These are phyloP conservation scores for Danielia reshetovae DNA, from an alignment of 805 yeast species.

Conservation along the genomic window DNA sequence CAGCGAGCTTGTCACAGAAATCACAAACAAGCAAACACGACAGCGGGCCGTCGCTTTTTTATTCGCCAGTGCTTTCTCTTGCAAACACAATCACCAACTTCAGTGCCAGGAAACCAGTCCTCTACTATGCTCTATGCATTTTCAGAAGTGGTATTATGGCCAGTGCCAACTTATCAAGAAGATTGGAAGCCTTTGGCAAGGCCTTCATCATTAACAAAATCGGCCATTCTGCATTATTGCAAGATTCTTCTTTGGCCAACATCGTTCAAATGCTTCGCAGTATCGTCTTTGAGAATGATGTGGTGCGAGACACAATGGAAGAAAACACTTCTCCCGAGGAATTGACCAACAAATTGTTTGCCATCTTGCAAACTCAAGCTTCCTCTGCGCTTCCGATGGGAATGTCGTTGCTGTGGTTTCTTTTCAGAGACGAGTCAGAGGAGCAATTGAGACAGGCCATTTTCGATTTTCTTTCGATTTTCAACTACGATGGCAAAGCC, in stretches of 20 bases:
- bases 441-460: conserved; percentile 15
- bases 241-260: conserved; percentile 11
- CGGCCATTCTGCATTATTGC: conserved; percentile 6
- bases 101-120: conserved; percentile 16
- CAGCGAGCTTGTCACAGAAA: not conserved
- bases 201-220: conserved; percentile 2
- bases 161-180: conserved; percentile 2
- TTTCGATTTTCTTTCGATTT: conserved; percentile 10
- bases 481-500: conserved; percentile 4
- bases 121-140: conserved; percentile 9
- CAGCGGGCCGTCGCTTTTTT: conserved; percentile 2
- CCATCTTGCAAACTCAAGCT: not conserved
- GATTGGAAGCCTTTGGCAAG: conserved; percentile 7
- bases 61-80: conserved; percentile 17
- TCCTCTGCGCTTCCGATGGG: conserved; percentile 1
- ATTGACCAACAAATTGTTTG: conserved; percentile 10
- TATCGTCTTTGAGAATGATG: conserved; percentile 10
- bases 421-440: conserved; percentile 14
- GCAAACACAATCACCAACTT: conserved; percentile 17
- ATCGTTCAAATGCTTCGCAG: conserved; percentile 12
- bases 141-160: conserved; percentile 4
- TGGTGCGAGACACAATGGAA: not conserved
- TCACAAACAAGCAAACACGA: too few relatives aligned
- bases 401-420: conserved; percentile 5
- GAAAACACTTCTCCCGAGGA: conserved; percentile 7